These are phyloP conservation scores for Papiliotrema flavescens DNA, from an alignment of 1,284 basidiomycete species.

Conservation along the genomic window DNA sequence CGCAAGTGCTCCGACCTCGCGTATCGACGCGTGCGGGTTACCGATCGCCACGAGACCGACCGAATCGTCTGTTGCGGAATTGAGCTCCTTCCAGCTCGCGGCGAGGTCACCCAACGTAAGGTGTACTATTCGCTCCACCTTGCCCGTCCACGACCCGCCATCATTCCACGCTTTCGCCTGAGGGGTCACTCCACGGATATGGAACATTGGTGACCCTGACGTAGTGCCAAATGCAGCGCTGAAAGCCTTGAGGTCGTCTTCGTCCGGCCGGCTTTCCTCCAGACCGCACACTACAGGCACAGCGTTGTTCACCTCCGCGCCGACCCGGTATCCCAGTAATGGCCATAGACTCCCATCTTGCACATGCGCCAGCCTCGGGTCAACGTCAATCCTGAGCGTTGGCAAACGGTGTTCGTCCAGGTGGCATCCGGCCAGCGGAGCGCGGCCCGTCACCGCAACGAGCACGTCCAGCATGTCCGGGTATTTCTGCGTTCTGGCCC, in stretches of 20 bases:
- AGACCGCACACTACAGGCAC: neutral
- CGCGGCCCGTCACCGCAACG: neutral
- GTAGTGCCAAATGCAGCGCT: neutral
- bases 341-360: neutral
- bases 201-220: constrained; percentile 1
- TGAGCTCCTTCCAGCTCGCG: neutral
- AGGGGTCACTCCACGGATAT: neutral
- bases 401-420: neutral
- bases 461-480: constrained; percentile 1
- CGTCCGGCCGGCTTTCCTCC: neutral
- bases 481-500: constrained; percentile 1
- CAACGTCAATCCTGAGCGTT: neutral
- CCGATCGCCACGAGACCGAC: neutral
- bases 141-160: neutral
- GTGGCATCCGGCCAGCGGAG: neutral
- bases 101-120: neutral
- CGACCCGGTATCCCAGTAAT: neutral
- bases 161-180: neutral
- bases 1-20: neutral
- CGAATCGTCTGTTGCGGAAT: neutral
- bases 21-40: neutral
- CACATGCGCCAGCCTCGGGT: neutral
- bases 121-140: neutral
- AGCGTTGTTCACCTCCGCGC: neutral
- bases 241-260: neutral